Evolutionary conservation across 305 asterid species (phyloP).

Genomic region (Fraxinus xanthoxyloides): DNA sequence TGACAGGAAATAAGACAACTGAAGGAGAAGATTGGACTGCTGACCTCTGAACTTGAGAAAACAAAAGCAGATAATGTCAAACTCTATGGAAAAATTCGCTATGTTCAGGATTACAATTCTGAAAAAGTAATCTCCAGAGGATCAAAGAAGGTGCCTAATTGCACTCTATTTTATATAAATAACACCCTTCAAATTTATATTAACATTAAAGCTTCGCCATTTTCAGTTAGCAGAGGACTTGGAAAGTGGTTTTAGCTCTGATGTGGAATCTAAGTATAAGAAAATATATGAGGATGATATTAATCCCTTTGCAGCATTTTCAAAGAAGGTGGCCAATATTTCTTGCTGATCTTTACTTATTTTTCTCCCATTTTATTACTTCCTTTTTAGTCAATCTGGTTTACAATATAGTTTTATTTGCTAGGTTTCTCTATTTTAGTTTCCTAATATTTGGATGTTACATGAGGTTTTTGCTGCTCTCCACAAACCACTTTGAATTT

Average conservation of each 20-base stretch:
- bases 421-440: conserved; percentile 11
- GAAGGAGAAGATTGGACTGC: conserved; percentile 84
- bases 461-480: conserved; percentile 14
- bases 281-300: conserved; percentile 97
- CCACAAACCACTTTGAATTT: conserved; percentile 5
- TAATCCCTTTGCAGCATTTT: conserved; percentile 97
- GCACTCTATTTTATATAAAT: conserved; percentile 26
- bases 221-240: conserved; percentile 88
- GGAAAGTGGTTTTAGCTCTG: conserved; percentile 94
- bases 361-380: conserved; percentile 7
- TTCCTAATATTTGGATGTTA: conserved; percentile 7
- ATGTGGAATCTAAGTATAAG: conserved; percentile 97
- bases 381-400: conserved; percentile 13
- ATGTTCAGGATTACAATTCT: conserved; percentile 95
- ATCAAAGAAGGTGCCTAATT: conserved; percentile 75
- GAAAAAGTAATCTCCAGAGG: conserved; percentile 97
- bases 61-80: conserved; percentile 97
- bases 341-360: conserved; percentile 21
- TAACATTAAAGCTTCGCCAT: conserved; percentile 25
- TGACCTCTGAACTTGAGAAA: conserved; percentile 84
- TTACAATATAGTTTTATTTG: conserved; percentile 2
- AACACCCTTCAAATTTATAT: conserved; percentile 17
- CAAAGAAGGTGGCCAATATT: conserved; percentile 60
- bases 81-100: conserved; percentile 96
- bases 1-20: conserved; percentile 87